Base-by-base conservation (phyloP, 352 stramenopile species). In the Pythium biforme region DNA sequence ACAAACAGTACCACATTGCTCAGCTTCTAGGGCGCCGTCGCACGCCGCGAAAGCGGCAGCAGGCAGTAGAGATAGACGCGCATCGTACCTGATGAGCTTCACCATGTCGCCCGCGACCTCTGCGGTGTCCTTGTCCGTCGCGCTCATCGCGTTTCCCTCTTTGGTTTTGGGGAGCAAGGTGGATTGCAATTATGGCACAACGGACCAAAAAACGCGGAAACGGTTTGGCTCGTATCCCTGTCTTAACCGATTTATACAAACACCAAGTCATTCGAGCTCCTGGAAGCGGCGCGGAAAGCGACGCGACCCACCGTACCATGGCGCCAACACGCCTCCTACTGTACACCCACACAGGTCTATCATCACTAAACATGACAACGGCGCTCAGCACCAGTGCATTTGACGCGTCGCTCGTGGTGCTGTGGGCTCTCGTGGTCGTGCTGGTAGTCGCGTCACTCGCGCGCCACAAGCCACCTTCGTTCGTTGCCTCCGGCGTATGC, bases 61-160 rank as follows among this genome's bases (percentile, higher is more conserved):
- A n/a, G 6, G 26, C 20, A 33, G 26, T 19, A 1, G 23, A 45
- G 31, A 26, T 5, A 2, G 12, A 7, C 5, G 46, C 15, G 31
- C 40, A 22, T 43, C 59, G 59, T 65, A 92, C 83, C 83, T 92
- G 66, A 92, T 79, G 51, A 92, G 77, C 69, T 92, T 92, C 48
- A 92, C 71, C 83, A 92, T 92, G 52, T 92, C 83, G 31, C 77
- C 67, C 48, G 70, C 51, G 25, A 48, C 52, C 40, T 86, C 79
- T 23, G 56, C 69, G 41, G 50, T 71, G 69, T 89, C 76, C 27
- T 89, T 68, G 19, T 77, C 74, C 83, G 90, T 89, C 33, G n/a
- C 8, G 23, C 75, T 41, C 22, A n/a, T 49, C 20, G 12, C 14
- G 14, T 22, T 19, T 46, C 12, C 10, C 57, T 37, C 14, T 50